Base-by-base conservation (phyloP, 1,284 basidiomycete species). In the Cronartium quercuum region DNA sequence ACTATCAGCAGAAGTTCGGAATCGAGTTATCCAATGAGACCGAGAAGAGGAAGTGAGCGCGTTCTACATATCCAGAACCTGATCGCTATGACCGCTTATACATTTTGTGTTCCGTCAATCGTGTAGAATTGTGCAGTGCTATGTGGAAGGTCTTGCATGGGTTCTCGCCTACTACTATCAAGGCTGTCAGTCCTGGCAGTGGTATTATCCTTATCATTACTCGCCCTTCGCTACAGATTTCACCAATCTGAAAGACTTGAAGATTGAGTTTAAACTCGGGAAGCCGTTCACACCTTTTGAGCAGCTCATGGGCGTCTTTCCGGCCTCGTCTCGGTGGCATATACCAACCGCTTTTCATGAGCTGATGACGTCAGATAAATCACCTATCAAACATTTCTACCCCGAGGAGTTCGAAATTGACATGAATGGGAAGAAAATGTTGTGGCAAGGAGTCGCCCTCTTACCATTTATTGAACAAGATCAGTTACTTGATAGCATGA, bases 391-490 rank as follows among this genome's bases (percentile, higher is more conserved):
- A 68, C 92, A 96, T 81, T 98, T 98, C 84, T 99, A 98, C 82
- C 96, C 96, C 0, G 78, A 84, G 15, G 88, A 92, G 68, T 98
- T 98, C 78, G 93, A 92, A 78, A 88, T 88, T 77, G 96, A 99
- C 83, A 83, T 97, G 80, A 98, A 98, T 80, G 96, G 96, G 65
- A 98, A 99, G 86, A 98, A 95, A 82, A 89, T 90, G 79, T 94
- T 97, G 42, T 98, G 96, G 96, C 96, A 99, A 82, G 95, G 95
- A 0, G 88, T 98, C 76, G 93, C 98, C 76, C 98, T 98, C 84
- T 98, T 99, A 78, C 96, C 96, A 0, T 99, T 99, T 83, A 98
- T 99, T 77, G 89, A 97, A 65, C 89, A 96, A 82, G 80, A 85
- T 18, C 85, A 92, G 65, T 83, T 99, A 18, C 83, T 97, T 38